phyloP scores from a whole-genome alignment of 2,329 filamentous ascomycete species.

The Arthrobotrys iridis region DNA sequence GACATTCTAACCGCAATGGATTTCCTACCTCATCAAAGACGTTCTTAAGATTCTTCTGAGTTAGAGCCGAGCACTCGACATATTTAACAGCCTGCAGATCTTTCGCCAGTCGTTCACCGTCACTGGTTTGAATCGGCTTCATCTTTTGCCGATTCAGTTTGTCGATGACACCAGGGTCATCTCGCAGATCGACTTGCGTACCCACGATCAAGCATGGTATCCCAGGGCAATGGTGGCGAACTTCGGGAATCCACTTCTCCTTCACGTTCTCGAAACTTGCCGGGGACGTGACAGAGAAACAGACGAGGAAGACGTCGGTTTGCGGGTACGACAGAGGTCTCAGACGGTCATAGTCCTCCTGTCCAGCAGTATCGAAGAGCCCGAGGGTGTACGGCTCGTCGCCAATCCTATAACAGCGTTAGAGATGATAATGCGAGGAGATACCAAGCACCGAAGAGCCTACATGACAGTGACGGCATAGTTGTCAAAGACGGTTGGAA shows the following conservation, averaged over 20 bases:
- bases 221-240: conserved; percentile 97
- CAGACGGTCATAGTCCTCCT: conserved; percentile 98
- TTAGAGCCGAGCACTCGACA: conserved; percentile 96
- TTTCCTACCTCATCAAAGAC: conserved; percentile 93
- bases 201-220: conserved; percentile 98
- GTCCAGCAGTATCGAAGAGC: conserved; percentile 96
- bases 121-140: conserved; percentile 88
- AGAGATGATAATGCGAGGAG: background rate
- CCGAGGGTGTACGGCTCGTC: conserved; percentile 98
- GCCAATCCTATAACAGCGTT: conserved; percentile 77
- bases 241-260: conserved; percentile 72
- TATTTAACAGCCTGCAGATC: conserved; percentile 96
- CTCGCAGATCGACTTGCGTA: conserved; percentile 94
- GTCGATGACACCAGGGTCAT: conserved; percentile 85
- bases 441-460: conserved; percentile 64
- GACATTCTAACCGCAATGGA: background rate
- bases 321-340: conserved; percentile 97
- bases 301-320: conserved; percentile 98
- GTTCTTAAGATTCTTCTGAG: conserved; percentile 98
- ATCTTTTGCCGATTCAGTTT: conserved; percentile 97
- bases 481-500: conserved; percentile 99
- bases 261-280: conserved; percentile 99
- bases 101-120: conserved; percentile 95
- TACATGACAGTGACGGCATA: conserved; percentile 99
- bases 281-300: conserved; percentile 96